phyloP scores from a whole-genome alignment of 805 yeast genomes.

The Candida loeiensis region DNA sequence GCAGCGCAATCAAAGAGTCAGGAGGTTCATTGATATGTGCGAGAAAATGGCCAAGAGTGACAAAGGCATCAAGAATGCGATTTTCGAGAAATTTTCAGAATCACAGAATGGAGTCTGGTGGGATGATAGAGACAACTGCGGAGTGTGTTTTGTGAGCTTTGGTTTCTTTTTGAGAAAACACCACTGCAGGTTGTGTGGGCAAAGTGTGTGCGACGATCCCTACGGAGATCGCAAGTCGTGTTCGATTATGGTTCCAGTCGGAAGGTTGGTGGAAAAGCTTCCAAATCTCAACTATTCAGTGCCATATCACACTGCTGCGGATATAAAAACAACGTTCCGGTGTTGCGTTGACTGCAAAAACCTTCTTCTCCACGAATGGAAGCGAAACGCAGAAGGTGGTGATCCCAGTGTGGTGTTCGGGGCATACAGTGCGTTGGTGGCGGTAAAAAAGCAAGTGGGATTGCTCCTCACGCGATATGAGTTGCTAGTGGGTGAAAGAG shows the following conservation, averaged over 20 bases:
- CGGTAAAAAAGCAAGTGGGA: constrained; percentile 21
- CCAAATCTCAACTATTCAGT: constrained; percentile 33
- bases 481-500: constrained; percentile 13
- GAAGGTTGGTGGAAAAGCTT: constrained; percentile 36
- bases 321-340: constrained; percentile 38
- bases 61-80: neutral
- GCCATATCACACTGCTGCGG: constrained; percentile 13
- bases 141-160: constrained; percentile 59
- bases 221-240: constrained; percentile 48
- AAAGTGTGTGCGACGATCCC: constrained; percentile 69
- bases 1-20: constrained; percentile 51
- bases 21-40: constrained; percentile 51
- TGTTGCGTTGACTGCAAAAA: constrained; percentile 71
- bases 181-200: constrained; percentile 90
- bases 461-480: constrained; percentile 22
- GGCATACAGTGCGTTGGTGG: constrained; percentile 19
- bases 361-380: constrained; percentile 53
- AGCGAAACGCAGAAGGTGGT: constrained; percentile 10
- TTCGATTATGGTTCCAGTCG: constrained; percentile 66
- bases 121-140: constrained; percentile 57
- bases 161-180: constrained; percentile 65
- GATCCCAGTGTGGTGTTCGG: constrained; percentile 11
- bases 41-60: neutral
- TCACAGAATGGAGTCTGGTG: constrained; percentile 50
- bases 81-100: constrained; percentile 1